phyloP scores from a whole-genome alignment of 2,329 filamentous ascomycete species.

The Albophoma yamanashiensis region DNA sequence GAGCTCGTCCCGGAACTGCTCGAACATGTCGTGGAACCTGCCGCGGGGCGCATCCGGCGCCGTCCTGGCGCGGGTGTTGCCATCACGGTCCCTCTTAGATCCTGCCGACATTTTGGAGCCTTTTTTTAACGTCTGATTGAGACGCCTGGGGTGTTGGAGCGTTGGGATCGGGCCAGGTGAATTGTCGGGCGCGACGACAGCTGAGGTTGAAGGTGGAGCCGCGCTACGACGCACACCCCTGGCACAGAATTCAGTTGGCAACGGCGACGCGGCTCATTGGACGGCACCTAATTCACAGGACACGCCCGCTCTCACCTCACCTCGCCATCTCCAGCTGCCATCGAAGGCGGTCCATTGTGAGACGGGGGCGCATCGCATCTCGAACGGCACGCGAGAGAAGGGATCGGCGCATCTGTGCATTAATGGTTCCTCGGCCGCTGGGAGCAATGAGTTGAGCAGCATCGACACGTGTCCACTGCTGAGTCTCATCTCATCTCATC shows the following conservation, averaged over 20 bases:
- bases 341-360: neutral
- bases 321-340: neutral
- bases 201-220: neutral
- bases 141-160: too few species aligned
- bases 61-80: conserved; percentile 32
- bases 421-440: neutral
- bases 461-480: neutral
- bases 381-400: neutral
- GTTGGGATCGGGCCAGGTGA: neutral
- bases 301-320: neutral
- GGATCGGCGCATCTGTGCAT: neutral
- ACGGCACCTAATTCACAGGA: neutral
- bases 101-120: conserved; percentile 23
- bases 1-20: conserved; percentile 72
- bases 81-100: conserved; percentile 43
- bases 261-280: neutral
- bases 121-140: neutral
- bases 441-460: neutral
- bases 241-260: neutral
- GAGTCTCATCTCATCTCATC: neutral
- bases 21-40: conserved; percentile 66
- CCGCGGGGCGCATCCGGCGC: conserved; percentile 22
- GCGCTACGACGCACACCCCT: neutral
- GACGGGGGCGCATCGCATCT: neutral
- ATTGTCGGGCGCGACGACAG: neutral